A percentile compares a stretch with the other conserved stretches of the same genome.
Conservation (phyloP, 805 yeast species). For the Saturnispora sanitii region DNA sequence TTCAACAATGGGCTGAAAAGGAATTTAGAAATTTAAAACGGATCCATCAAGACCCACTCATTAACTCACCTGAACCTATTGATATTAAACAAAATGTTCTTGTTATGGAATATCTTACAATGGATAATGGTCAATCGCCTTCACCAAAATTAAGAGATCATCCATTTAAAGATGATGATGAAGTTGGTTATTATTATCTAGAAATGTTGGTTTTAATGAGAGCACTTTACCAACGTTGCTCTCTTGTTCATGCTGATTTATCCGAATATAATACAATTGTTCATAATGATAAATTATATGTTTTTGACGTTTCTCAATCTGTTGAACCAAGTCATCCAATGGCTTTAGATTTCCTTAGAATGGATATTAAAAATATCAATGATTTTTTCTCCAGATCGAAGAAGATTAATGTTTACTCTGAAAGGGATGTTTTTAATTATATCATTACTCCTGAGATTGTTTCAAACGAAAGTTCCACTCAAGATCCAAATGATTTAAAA, state of each 20-base stretch:
- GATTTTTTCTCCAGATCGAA: constrained; percentile 69
- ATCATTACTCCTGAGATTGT: constrained; percentile 35
- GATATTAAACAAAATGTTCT: constrained; percentile 83
- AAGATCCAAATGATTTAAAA: constrained; percentile 1
- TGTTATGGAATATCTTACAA: constrained; percentile 83
- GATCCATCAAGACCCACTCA: constrained; percentile 53
- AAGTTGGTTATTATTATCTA: constrained; percentile 57
- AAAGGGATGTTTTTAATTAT: constrained; percentile 70
- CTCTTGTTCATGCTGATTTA: constrained; percentile 91
- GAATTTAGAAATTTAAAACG: constrained; percentile 90
- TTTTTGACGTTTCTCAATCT: constrained; percentile 94
- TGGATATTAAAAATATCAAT: constrained; percentile 95
- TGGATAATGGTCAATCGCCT: constrained; percentile 69
- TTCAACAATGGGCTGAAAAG: constrained; percentile 96
- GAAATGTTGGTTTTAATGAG: constrained; percentile 80
- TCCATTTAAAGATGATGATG: constrained; percentile 52
- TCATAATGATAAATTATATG: constrained; percentile 66
- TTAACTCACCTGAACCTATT: constrained; percentile 90
- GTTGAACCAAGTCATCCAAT: constrained; percentile 98
- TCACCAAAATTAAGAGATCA: constrained; percentile 87
- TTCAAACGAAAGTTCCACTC: constrained; percentile 29
- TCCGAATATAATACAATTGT: constrained; percentile 90
- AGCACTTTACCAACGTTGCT: constrained; percentile 76
- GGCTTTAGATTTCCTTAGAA: constrained; percentile 87
- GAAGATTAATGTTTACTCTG: constrained; percentile 70